Percentiles rank a stretch among this genome's conserved stretches.
Evolutionary conservation across 2,329 filamentous ascomycete species (phyloP).

Genomic region (Pleurostoma richardsiae): DNA sequence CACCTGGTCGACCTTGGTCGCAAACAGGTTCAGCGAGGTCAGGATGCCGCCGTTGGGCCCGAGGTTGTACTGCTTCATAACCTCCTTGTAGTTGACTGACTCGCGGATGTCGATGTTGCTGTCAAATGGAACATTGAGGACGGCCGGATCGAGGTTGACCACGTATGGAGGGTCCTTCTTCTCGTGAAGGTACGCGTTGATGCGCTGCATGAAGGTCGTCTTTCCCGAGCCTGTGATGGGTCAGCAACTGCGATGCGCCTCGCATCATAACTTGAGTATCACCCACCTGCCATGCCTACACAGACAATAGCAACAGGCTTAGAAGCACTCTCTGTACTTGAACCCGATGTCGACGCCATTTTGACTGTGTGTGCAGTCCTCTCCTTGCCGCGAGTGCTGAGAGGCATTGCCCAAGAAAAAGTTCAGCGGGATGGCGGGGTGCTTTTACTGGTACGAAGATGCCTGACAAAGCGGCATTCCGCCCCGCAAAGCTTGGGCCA

Average conservation of each 20-base stretch:
- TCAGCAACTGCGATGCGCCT: background rate
- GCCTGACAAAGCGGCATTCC: background rate
- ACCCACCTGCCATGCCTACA: constrained; percentile 87
- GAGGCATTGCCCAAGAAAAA: background rate
- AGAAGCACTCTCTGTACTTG: constrained; percentile 21
- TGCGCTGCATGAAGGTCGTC: constrained; percentile 99
- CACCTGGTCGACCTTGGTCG: constrained; percentile 97
- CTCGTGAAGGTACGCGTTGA: constrained; percentile 86
- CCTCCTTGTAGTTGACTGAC: constrained; percentile 98
- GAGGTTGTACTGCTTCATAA: constrained; percentile 98
- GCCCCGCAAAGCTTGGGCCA: background rate
- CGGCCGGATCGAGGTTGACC: constrained; percentile 93
- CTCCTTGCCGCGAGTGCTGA: background rate
- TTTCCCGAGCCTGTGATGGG: constrained; percentile 72
- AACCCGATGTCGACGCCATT: constrained; percentile 12
- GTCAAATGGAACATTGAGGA: constrained; percentile 89
- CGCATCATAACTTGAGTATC: background rate
- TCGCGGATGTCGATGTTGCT: constrained; percentile 98
- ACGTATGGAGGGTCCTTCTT: constrained; percentile 84
- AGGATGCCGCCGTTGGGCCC: constrained; percentile 96
- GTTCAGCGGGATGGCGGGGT: background rate
- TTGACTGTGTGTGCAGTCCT: background rate
- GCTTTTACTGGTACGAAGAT: too few species aligned
- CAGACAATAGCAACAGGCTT: constrained; percentile 80
- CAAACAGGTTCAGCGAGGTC: constrained; percentile 92